Conservation (phyloP, 2,329 filamentous ascomycete genomes). For the Talaromyces funiculosus region DNA sequence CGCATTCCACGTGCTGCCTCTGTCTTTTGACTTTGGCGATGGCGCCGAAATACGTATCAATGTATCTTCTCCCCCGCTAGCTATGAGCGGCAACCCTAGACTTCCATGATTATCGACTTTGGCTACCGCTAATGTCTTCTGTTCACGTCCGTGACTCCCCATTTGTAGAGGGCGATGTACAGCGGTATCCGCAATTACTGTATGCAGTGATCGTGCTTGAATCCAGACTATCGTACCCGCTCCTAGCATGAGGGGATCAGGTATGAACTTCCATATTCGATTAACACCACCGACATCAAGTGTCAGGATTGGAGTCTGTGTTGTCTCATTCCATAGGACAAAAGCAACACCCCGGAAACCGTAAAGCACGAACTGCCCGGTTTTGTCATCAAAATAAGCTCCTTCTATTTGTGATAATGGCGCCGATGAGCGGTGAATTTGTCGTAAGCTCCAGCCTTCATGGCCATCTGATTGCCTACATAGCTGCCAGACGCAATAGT, state of each 20-base stretch:
- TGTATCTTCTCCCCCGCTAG: conserved; percentile 67
- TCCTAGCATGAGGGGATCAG: conserved; percentile 19
- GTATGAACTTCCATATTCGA: conserved; percentile 62
- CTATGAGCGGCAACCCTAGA: conserved; percentile 51
- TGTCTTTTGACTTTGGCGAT: conserved; percentile 15
- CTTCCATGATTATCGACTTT: conserved; percentile 10
- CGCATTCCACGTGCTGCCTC: conserved; percentile 18
- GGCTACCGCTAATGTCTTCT: conserved; percentile 58
- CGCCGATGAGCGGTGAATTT: conserved; percentile 63
- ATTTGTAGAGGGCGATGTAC: conserved; percentile 51
- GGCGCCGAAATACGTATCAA: conserved; percentile 62
- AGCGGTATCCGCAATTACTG: conserved; percentile 35
- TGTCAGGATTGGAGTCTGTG: conserved; percentile 61
- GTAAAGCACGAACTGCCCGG: conserved; percentile 61
- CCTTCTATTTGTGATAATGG: conserved; percentile 73
- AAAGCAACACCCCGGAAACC: conserved; percentile 79
- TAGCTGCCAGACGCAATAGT: conserved; percentile 59
- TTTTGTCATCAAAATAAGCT: conserved; percentile 52
- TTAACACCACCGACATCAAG: conserved; percentile 83
- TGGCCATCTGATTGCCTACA: conserved; percentile 3
- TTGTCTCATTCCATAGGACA: conserved; percentile 71
- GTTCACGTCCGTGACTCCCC: conserved; percentile 82
- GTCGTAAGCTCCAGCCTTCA: conserved; percentile 34
- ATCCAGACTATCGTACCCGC: conserved; percentile 61
- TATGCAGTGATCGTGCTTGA: conserved; percentile 55